phyloP scores from a whole-genome alignment of 2,329 filamentous ascomycete genomes.

The Cordyceps cicadae region DNA sequence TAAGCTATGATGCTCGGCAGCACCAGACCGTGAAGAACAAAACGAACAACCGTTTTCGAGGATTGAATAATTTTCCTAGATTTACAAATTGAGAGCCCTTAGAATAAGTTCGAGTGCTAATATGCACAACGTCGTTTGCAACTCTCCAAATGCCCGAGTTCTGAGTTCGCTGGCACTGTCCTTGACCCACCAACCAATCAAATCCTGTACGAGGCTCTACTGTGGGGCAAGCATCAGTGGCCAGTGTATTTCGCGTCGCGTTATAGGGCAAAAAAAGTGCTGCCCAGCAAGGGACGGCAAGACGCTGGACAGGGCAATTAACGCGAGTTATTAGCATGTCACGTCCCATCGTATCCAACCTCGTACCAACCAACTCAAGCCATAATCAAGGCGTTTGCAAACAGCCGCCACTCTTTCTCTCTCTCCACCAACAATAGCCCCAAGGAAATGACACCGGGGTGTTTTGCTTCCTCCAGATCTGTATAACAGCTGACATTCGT shows the following conservation, averaged over 20 bases:
- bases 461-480: neutral
- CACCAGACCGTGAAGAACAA: too few relatives aligned
- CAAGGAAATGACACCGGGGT: neutral
- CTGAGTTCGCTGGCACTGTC: too few relatives aligned
- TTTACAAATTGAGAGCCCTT: too few relatives aligned
- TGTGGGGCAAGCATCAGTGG: neutral
- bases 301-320: constrained; percentile 2
- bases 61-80: too few relatives aligned
- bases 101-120: too few relatives aligned
- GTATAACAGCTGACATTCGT: neutral
- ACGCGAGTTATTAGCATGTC: constrained; percentile 2
- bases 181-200: neutral
- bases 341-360: neutral
- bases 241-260: constrained; percentile 8
- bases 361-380: neutral
- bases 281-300: neutral
- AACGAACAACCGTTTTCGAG: too few relatives aligned
- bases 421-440: neutral
- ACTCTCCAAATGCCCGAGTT: too few relatives aligned
- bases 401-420: neutral
- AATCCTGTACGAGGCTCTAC: neutral
- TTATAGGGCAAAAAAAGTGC: neutral
- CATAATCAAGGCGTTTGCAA: neutral
- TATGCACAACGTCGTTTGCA: too few relatives aligned
- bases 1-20: too few relatives aligned